Percentiles rank a stretch among this genome's conserved stretches.
These are phyloP conservation scores for Zea mays DNA, from an alignment of 176 grass and related monocot species.

Conservation along the genomic window DNA sequence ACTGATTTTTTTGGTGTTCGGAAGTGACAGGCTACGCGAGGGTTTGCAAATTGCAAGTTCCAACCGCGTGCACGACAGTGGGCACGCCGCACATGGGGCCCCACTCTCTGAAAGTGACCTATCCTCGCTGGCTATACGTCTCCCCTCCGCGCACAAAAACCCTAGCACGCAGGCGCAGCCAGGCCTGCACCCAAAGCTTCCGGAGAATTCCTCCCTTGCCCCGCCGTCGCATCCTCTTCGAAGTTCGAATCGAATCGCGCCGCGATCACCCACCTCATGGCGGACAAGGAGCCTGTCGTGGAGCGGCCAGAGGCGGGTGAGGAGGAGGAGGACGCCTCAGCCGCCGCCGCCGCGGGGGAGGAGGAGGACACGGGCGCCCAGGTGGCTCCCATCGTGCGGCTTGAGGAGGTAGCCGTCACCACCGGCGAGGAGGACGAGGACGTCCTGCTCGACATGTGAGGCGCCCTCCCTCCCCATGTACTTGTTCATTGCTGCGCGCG, in stretches of 20 bases:
- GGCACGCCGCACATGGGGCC: neutral
- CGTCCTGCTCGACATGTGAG: constrained; percentile 62
- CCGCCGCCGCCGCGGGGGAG: constrained; percentile 40
- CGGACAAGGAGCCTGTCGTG: constrained; percentile 47
- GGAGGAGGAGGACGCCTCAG: constrained; percentile 23
- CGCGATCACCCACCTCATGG: constrained; percentile 28
- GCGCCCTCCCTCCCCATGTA: neutral
- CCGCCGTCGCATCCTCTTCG: constrained; percentile 3
- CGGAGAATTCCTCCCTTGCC: neutral
- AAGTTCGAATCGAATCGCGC: neutral
- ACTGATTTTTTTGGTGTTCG: too few relatives aligned
- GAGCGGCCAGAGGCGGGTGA: constrained; percentile 39
- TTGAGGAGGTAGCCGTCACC: constrained; percentile 62
- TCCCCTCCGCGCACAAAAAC: constrained; percentile 32
- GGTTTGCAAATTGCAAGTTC: too few relatives aligned
- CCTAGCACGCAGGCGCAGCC: constrained; percentile 32
- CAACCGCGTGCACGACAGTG: too few relatives aligned
- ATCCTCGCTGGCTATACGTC: neutral
- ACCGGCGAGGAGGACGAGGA: constrained; percentile 81
- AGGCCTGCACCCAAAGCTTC: neutral
- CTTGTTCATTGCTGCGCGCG: neutral
- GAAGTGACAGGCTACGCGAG: too few relatives aligned
- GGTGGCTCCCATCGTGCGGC: constrained; percentile 63
- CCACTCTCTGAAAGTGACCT: neutral
- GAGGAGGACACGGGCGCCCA: constrained; percentile 82